These are phyloP conservation scores for Crithidia expoeki DNA, from an alignment of 208 protist genomes.

Conservation along the genomic window DNA sequence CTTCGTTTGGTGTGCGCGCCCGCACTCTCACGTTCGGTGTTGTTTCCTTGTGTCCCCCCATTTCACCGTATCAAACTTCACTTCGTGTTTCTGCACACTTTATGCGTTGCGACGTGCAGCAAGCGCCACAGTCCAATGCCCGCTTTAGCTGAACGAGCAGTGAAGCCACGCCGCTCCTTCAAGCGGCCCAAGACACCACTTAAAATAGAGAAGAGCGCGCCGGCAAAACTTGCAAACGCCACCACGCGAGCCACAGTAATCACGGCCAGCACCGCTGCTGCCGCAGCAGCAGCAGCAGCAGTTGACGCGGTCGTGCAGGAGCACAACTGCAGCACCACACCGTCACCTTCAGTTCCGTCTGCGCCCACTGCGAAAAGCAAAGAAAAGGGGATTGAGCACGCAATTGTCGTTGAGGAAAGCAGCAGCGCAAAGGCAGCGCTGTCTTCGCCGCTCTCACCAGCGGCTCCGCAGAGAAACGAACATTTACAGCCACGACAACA, in stretches of 20 bases:
- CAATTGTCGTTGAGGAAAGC: neutral
- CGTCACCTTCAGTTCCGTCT: neutral
- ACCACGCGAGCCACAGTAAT: neutral
- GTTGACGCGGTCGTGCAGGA: too few species aligned
- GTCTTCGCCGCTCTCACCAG: neutral
- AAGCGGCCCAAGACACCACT: neutral
- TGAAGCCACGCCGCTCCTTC: neutral
- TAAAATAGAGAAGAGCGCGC: slow-evolving; percentile 7
- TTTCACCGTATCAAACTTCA: too few species aligned
- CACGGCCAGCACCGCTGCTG: neutral
- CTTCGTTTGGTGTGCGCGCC: too few species aligned
- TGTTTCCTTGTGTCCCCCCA: neutral
- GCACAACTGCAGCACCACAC: neutral
- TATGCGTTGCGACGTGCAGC: too few species aligned
- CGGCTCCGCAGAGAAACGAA: neutral
- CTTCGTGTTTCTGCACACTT: neutral
- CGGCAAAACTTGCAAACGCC: neutral
- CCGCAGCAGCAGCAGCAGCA: neutral
- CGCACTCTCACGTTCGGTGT: neutral
- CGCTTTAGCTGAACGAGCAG: neutral
- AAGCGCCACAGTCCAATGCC: neutral
- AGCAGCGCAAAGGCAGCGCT: neutral
- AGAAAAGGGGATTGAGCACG: neutral
- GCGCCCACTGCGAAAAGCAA: neutral
- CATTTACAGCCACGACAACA: too few species aligned